phyloP scores from a whole-genome alignment of 768 basidiomycete species.

The Leccinum variicolor region DNA sequence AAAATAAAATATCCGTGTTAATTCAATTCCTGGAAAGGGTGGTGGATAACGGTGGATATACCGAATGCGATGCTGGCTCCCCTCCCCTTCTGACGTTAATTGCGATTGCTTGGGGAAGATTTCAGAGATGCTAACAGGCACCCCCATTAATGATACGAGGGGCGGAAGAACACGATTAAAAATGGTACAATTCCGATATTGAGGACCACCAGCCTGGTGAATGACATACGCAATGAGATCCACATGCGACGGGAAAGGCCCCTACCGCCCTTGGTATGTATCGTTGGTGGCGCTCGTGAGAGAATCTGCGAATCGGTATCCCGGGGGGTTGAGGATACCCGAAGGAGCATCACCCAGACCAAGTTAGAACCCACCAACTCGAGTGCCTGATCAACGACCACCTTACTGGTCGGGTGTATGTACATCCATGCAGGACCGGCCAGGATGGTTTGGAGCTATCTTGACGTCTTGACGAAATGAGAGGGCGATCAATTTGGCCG shows the following conservation, averaged over 20 bases:
- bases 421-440: not conserved
- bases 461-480: not conserved
- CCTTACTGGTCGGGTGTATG: constrained; percentile 8
- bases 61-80: constrained; percentile 3
- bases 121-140: constrained; percentile 7
- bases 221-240: constrained; percentile 12
- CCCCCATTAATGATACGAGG: not conserved
- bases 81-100: constrained; percentile 18
- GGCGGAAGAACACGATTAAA: constrained; percentile 4
- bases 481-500: not conserved
- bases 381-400: constrained; percentile 21
- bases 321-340: constrained; percentile 5
- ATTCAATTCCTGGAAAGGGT: constrained; percentile 8
- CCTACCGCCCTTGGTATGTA: constrained; percentile 1
- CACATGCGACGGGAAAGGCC: not conserved
- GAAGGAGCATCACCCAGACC: constrained; percentile 8
- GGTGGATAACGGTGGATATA: not conserved
- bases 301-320: constrained; percentile 20
- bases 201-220: constrained; percentile 7
- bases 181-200: constrained; percentile 15
- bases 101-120: constrained; percentile 10
- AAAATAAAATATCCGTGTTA: not conserved
- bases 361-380: constrained; percentile 1
- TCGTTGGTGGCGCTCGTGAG: constrained; percentile 18
- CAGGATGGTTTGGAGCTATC: not conserved